Base-by-base conservation (phyloP, 75 land plant genomes). In the Pseudotsuga menziesii region DNA sequence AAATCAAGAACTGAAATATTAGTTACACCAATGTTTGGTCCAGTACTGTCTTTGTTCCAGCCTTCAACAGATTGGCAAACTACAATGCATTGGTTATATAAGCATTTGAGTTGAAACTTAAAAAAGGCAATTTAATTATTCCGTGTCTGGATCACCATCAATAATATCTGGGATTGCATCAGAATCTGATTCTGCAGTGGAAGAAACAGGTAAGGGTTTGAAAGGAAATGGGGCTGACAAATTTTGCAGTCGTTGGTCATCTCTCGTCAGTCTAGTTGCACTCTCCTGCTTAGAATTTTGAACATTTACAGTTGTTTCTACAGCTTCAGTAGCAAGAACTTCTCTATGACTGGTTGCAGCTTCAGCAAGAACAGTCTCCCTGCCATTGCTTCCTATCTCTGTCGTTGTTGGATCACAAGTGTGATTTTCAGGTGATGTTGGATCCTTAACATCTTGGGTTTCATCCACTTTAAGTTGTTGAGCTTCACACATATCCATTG, bases 131-230 rank as follows among this genome's bases (percentile, higher is more conserved):
- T 14, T 66, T 19, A 56, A 25, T 77, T 81, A 82, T 61, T 94
- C 97, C 6, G 89, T 82, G 69, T 96, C 97, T 20, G 97, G 88
- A 76, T 90, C 97, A 11, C 79, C 91, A 77, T 88, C 92, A 25
- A 90, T 76, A 78, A 96, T 90, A 79, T 83, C 92, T 12, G 92
- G 98, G 66, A 94, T 78, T 44, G 91, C 79, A 81, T 91, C 91
- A 36, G 88, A 86, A 6, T 80, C 86, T 44, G 89, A 75, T 12
- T 88, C 94, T 23, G 76, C 63, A 61, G 76, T 77, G 27, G 54
- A 15, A 29, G 23, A 58, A 76, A 35, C 36, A 61, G 48, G 7
- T 27, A 22, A 26, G 44, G 69, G 69, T 62, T 61, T 76, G 1
- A 9, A 69, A 41, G 39, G 72, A n/a, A 41, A n/a, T 69, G 4